Evolutionary conservation across 2,329 filamentous ascomycete genomes (phyloP), one percentile per base, ranked within the genome.

Genomic region (Xylaria sp.): DNA sequence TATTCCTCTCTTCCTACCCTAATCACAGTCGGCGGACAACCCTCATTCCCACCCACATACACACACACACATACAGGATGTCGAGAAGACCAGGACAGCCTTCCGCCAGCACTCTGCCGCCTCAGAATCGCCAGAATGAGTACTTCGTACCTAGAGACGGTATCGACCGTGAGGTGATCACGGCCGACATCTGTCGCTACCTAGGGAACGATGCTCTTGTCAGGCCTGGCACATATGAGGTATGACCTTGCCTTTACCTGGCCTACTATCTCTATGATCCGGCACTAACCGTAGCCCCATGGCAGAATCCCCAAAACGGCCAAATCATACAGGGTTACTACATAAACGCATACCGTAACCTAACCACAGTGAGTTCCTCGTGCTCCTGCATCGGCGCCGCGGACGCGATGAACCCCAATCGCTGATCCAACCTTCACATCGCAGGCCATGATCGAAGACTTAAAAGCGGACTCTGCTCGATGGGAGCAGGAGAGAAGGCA

Each of bases 131-230:
- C 56, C 83, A 88, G 71, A 90, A 90, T 73, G 88, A 91, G 75
- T 92, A 91, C 71, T 92, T 92, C 72, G 85, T 92, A 50, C 87
- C 88, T 42, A 85, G 87, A 67, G 87, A 91, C 72, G 89, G 89
- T 69, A 92, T 92, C 73, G 88, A 90, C 71, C 86, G 89, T 66
- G 89, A 92, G 73, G 89, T 92, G 66, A 91, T 92, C 74, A 90
- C 90, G 60, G 87, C 88, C 70, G 89, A 92, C 71, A 91, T 92
- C 63, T 92, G 89, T 77, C 88, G 89, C 69, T 92, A 91, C 71
- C 81, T 92, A 64, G 89, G 89, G 68, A 91, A 91, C 72, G 89
- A 92, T 78, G 89, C 89, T 63, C 81, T 90, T 66, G 89, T 91
- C 69, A 86, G 87, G 68, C 89, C 88, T 55, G 87, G 87, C 66